phyloP scores from a whole-genome alignment of 345 rosid species.

The Citrus trifoliata region DNA sequence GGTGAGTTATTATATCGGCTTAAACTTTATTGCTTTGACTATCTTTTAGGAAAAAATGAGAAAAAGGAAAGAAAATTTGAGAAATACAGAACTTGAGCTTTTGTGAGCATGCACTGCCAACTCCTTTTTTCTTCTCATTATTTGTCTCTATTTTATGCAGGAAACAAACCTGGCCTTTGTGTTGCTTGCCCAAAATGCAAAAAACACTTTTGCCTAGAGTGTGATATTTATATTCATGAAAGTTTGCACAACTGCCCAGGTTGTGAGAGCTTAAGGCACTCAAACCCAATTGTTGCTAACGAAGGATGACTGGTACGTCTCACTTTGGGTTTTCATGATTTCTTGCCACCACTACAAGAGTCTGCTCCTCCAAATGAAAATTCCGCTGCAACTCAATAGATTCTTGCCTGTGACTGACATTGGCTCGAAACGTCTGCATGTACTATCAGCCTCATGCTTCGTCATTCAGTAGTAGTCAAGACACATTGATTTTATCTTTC shows the following conservation, averaged over 20 bases:
- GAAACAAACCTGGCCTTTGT: constrained; percentile 47
- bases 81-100: neutral
- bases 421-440: neutral
- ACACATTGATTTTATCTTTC: neutral
- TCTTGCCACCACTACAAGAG: neutral
- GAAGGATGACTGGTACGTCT: neutral
- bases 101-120: neutral
- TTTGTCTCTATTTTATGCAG: constrained; percentile 30
- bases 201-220: constrained; percentile 77
- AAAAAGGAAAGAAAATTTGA: neutral
- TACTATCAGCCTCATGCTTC: neutral
- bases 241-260: constrained; percentile 96
- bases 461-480: neutral
- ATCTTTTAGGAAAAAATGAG: too few relatives aligned
- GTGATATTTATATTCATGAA: constrained; percentile 93
- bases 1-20: neutral
- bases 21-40: neutral
- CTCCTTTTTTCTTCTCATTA: neutral
- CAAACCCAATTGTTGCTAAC: constrained; percentile 12
- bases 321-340: neutral
- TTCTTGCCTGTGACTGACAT: neutral
- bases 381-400: neutral
- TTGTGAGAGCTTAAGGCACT: constrained; percentile 62
- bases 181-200: constrained; percentile 76
- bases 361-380: neutral